Evolutionary conservation across 1,284 basidiomycete genomes (phyloP), one percentile per base, ranked within the genome.

Genomic region (Cystobasidiaceae sp.): DNA sequence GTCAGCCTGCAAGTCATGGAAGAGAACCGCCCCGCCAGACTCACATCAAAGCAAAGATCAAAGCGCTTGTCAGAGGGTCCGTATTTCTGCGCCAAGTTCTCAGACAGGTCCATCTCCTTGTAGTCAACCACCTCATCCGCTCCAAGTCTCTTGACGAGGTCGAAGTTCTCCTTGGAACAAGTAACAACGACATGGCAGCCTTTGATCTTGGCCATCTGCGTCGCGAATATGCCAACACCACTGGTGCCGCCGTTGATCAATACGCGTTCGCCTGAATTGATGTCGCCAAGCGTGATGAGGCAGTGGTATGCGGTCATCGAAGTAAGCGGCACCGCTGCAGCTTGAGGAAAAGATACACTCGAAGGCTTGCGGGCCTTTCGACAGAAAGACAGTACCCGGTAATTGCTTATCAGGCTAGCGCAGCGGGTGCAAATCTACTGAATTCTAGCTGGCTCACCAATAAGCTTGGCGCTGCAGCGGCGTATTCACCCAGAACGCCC

Each of bases 191-290:
- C 84, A 9, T 74, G 80, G 43, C 82, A 80, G 0, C 84, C 83
- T 65, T 80, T 78, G 0, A 80, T 78, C 67, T 85, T 85, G 1
- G 85, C 84, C 28, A 87, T 77, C 71, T 88, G 85, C 43, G 87
- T 83, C 0, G 83, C 85, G 65, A 81, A 80, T 27, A 79, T 78
- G 0, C 86, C 87, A 0, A 87, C 85, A 2, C 82, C 77, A 1
- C 84, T 82, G 19, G 82, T 84, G 0, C 85, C 86, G 0, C 87
- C 86, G 48, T 86, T 84, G 67, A 88, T 78, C 67, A 87, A 81
- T 4, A 88, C 77, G 0, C 28, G 69, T 44, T 54, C 66, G 55
- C 67, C 54, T 25, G 67, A 65, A 32, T 67, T 67, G 21, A 67
- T 30, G 41, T 68, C 82, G 81, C 0, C 80, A 80, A 2, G 77